A percentile compares a stretch with the other conserved stretches of the same genome.
Evolutionary conservation across 2,329 filamentous ascomycete species (phyloP).

Genomic region (Phyllosticta capitalensis): DNA sequence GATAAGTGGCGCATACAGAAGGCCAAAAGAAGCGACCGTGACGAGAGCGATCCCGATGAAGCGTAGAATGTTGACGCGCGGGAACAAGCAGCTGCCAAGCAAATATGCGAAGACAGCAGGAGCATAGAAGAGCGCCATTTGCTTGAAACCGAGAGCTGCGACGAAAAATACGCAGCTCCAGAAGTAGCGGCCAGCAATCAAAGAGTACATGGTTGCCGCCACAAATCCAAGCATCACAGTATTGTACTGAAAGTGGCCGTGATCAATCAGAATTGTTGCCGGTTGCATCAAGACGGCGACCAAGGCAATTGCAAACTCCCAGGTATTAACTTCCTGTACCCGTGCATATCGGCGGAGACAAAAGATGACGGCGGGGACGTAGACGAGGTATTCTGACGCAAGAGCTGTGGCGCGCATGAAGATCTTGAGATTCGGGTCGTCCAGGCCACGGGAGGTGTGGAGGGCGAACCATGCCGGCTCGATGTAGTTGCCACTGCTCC

Average conservation of each 20-base stretch:
- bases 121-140: constrained; percentile 98
- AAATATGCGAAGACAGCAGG: constrained; percentile 88
- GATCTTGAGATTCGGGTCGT: constrained; percentile 73
- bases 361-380: constrained; percentile 74
- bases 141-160: constrained; percentile 88
- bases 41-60: constrained; percentile 66
- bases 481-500: constrained; percentile 57
- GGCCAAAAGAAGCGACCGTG: constrained; percentile 62
- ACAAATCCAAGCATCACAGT: constrained; percentile 95
- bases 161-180: constrained; percentile 96
- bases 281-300: constrained; percentile 90
- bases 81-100: constrained; percentile 74
- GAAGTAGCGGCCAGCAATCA: constrained; percentile 72
- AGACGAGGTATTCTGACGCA: constrained; percentile 82
- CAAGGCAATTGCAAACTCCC: constrained; percentile 76
- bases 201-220: constrained; percentile 76
- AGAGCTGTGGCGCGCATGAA: constrained; percentile 94
- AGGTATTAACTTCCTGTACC: constrained; percentile 65
- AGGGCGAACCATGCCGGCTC: constrained; percentile 82
- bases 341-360: constrained; percentile 76
- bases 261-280: constrained; percentile 80
- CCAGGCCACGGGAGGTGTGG: constrained; percentile 68
- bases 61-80: constrained; percentile 55
- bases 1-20: constrained; percentile 68
- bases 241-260: constrained; percentile 96